Evolutionary conservation across 768 basidiomycete species (phyloP).

Genomic region (Hericium coralloides): DNA sequence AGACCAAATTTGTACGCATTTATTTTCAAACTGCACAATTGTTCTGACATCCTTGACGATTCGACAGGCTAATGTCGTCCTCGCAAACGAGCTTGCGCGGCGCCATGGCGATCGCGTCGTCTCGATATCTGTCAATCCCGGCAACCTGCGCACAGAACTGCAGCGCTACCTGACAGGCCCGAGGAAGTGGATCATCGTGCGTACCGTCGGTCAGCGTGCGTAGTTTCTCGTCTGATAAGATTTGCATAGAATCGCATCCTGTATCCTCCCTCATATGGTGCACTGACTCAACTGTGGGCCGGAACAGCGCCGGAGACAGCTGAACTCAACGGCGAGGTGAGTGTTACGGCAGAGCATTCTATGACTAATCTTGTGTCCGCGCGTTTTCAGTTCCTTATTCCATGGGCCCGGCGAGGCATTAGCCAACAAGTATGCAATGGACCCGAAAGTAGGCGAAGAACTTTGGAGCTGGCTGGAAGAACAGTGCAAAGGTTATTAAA

Average conservation of each 20-base stretch:
- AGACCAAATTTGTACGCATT: conserved; percentile 7
- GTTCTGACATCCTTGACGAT: background rate
- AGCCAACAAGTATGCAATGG: conserved; percentile 1
- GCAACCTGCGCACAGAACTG: background rate
- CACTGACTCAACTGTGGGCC: conserved; percentile 34
- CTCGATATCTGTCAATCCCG: conserved; percentile 17
- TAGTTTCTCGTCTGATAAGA: background rate
- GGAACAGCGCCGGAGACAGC: conserved; percentile 31
- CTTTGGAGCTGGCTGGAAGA: conserved; percentile 20
- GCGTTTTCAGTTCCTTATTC: conserved; percentile 5
- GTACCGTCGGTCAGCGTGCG: background rate
- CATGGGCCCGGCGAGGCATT: conserved; percentile 6
- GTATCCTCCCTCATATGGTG: conserved; percentile 19
- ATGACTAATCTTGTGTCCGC: background rate
- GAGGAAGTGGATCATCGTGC: background rate
- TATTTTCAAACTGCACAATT: background rate
- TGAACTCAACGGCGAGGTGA: conserved; percentile 23
- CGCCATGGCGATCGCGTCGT: conserved; percentile 18
- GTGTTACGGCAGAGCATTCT: background rate
- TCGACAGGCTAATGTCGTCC: conserved; percentile 15
- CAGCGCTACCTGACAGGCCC: background rate
- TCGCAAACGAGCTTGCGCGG: conserved; percentile 18
- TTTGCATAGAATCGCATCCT: background rate
- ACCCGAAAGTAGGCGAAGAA: conserved; percentile 7
- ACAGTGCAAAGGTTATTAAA: background rate